phyloP scores from a whole-genome alignment of 2,329 filamentous ascomycete species.

The Monosporascus sp. region DNA sequence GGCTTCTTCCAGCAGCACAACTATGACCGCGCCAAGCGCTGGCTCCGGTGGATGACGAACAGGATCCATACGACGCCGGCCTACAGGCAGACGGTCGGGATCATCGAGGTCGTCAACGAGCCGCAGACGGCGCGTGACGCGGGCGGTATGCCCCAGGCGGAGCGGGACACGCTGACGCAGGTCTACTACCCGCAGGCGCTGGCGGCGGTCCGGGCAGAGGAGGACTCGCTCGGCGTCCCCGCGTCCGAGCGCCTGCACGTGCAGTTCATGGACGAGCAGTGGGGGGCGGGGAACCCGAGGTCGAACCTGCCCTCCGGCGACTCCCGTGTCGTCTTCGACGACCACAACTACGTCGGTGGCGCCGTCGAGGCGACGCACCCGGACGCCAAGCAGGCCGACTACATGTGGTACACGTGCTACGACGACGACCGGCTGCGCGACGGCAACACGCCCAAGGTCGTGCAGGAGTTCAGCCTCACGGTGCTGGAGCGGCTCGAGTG shows the following conservation, averaged over 20 bases:
- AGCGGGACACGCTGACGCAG: slow-evolving; percentile 23
- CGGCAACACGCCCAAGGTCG: slow-evolving; percentile 31
- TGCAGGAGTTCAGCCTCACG: slow-evolving; percentile 43
- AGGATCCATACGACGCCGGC: slow-evolving; percentile 33
- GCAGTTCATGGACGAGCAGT: slow-evolving; percentile 30
- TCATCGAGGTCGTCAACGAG: slow-evolving; percentile 44
- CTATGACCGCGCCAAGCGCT: slow-evolving; percentile 39
- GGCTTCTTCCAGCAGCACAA: slow-evolving; percentile 43
- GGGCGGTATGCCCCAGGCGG: slow-evolving; percentile 1
- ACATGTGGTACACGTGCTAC: slow-evolving; percentile 36
- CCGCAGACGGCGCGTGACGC: slow-evolving; percentile 26
- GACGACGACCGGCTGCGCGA: slow-evolving; percentile 28
- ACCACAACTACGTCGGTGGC: slow-evolving; percentile 45
- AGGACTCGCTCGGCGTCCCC: slow-evolving; percentile 30
- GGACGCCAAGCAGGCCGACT: slow-evolving; percentile 33
- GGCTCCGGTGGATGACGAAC: slow-evolving; percentile 39
- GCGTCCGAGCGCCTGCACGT: slow-evolving; percentile 37
- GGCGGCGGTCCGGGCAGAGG: slow-evolving; percentile 35
- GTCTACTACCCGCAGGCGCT: slow-evolving; percentile 39
- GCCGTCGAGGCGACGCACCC: slow-evolving; percentile 16
- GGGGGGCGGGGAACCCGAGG: slow-evolving; percentile 42
- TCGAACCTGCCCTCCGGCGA: slow-evolving; percentile 27
- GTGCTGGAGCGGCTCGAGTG: slow-evolving; percentile 34
- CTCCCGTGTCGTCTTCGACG: slow-evolving; percentile 39
- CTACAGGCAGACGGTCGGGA: slow-evolving; percentile 39